Evolutionary conservation across 2,329 filamentous ascomycete genomes (phyloP), one percentile per base, ranked within the genome.

Genomic region (Macrophomina phaseolina): DNA sequence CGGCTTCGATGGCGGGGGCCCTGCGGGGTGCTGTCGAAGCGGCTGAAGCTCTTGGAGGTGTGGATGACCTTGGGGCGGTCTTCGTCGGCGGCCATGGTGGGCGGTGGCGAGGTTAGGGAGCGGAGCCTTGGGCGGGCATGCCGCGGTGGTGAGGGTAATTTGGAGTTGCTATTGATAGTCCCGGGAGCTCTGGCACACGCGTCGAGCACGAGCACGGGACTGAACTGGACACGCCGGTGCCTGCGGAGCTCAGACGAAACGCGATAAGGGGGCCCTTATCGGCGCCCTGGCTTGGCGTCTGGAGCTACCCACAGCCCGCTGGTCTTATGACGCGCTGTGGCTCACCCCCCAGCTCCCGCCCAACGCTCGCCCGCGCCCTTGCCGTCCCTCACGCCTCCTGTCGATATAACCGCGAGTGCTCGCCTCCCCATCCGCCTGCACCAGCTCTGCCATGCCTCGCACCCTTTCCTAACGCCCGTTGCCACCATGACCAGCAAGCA

Each of bases 31-130:
- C 78, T 70, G 53, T 84, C 82, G 52, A 85, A 78, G 30, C 83
- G 81, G 5, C 80, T 82, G 72, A 86, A 86, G 38, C 83, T 85
- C 53, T 79, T 76, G 46, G 82, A 80, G 55, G 78, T 71, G 53
- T 82, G 80, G 23, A 82, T 73, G 51, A 77, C 71, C 55, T 73
- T 74, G 6, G 79, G 76, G 64, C 74, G 71, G 46, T 71, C 73
- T 46, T 75, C 69, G 73, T 78, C 77, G 61, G 68, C 67, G 67
- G 65, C 49, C 28, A 69, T 30, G 52, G 32, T 49, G 56, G 55
- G 23, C 51, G n/a, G n/a, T 16, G 67, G 51, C 30, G 30, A 49
- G 53, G 61, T 52, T 40, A 66, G 58, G 14, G 68, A 67, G 55
- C 14, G 6, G 28, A 2, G 64, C 6, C 5, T 16, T 53, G 62